Evolutionary conservation across 2,329 filamentous ascomycete species (phyloP).

Genomic region (Mollisia scopiformis): DNA sequence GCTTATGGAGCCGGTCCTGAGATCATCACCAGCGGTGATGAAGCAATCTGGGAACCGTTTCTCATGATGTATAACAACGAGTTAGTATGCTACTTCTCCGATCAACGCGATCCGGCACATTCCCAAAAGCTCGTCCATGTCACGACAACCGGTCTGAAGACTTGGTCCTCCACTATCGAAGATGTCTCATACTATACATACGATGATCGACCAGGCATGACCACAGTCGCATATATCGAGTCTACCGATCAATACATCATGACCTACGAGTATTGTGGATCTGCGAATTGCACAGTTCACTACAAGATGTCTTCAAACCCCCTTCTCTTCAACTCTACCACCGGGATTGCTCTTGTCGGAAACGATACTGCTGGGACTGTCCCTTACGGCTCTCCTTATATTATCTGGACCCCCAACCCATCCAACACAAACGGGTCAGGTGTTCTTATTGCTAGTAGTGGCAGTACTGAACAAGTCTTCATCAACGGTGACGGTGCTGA

Average conservation of each 20-base stretch:
- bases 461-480: constrained; percentile 1
- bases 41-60: constrained; percentile 73
- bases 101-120: constrained; percentile 64
- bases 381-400: constrained; percentile 9
- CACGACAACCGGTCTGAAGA: constrained; percentile 56
- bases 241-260: constrained; percentile 59
- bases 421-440: background rate
- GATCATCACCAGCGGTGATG: constrained; percentile 61
- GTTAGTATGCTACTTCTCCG: constrained; percentile 69
- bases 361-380: background rate
- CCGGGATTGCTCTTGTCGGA: background rate
- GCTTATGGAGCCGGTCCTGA: constrained; percentile 62
- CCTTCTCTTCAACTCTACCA: constrained; percentile 3
- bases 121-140: constrained; percentile 71
- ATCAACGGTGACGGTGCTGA: constrained; percentile 10
- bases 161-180: constrained; percentile 59
- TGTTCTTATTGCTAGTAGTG: constrained; percentile 1
- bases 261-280: constrained; percentile 55
- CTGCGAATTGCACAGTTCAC: constrained; percentile 1
- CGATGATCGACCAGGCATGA: constrained; percentile 66
- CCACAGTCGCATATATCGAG: constrained; percentile 57
- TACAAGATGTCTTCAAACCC: constrained; percentile 4
- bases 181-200: constrained; percentile 63
- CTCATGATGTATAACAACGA: constrained; percentile 58
- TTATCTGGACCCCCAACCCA: constrained; percentile 15